Conservation (phyloP, 768 basidiomycete genomes). For the Psilocybe tampanensis region DNA sequence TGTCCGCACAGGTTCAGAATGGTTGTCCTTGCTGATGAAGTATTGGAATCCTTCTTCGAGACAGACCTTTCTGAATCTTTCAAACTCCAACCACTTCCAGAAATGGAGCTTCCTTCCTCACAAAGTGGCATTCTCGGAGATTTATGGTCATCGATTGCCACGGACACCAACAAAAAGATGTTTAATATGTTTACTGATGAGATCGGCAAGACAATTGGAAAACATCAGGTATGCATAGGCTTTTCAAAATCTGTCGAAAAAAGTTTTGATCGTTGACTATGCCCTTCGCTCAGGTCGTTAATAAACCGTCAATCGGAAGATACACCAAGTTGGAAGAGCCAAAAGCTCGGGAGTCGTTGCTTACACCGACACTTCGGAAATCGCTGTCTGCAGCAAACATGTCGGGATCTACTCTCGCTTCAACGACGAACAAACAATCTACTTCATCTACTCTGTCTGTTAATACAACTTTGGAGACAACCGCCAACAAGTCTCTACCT, state of each 20-base stretch:
- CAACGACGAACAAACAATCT: slow-evolving; percentile 28
- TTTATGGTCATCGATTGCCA: slow-evolving; percentile 87
- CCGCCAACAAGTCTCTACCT: slow-evolving; percentile 26
- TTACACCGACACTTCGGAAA: slow-evolving; percentile 69
- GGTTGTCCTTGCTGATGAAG: slow-evolving; percentile 96
- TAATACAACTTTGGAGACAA: slow-evolving; percentile 36
- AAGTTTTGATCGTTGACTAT: background rate
- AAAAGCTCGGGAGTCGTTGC: slow-evolving; percentile 82
- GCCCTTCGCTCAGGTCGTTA: slow-evolving; percentile 51
- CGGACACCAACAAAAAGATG: slow-evolving; percentile 90
- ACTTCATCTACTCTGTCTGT: slow-evolving; percentile 57
- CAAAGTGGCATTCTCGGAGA: slow-evolving; percentile 75
- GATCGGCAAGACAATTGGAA: slow-evolving; percentile 92
- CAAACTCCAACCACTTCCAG: slow-evolving; percentile 70
- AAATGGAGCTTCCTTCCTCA: slow-evolving; percentile 62
- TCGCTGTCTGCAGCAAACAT: slow-evolving; percentile 60
- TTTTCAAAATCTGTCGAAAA: background rate
- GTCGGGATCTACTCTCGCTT: slow-evolving; percentile 19
- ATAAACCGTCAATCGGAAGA: slow-evolving; percentile 85
- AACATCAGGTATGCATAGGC: slow-evolving; percentile 65
- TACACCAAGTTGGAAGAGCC: slow-evolving; percentile 85
- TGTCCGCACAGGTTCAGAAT: slow-evolving; percentile 78
- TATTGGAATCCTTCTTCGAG: slow-evolving; percentile 96
- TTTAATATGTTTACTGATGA: slow-evolving; percentile 94
- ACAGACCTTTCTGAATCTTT: slow-evolving; percentile 89